Evolutionary conservation across 192 early-diverging fungal genomes (phyloP), one percentile per base, ranked within the genome.

Genomic region (Physocladia obscura): DNA sequence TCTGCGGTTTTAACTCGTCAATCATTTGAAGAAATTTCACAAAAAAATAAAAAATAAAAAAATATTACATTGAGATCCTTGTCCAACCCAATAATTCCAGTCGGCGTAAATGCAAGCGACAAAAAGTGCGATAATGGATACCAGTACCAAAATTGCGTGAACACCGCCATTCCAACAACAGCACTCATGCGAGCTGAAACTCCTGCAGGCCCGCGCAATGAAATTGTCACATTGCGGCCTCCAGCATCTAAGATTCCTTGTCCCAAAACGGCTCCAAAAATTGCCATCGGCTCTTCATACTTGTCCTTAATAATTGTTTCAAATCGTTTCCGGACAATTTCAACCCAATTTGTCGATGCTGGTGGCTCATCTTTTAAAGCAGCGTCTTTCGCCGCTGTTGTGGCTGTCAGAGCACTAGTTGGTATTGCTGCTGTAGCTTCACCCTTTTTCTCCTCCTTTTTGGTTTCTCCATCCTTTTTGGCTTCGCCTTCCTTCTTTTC

Each of bases 131-230:
- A 90, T 71, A 98, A 79, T 37, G 97, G 97, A 82, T 92, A 98
- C 97, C 97, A 99, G 87, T 95, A 95, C 97, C 97, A 99, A 79
- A 97, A 98, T 81, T 99, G 96, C 26, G 94, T 93, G 70, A 99
- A 99, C 32, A 99, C 84, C 8, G 94, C 93, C 89, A 96, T 95
- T 24, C 97, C 97, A n/a, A 94, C 95, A 73, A 97, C 92, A 22
- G 96, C 93, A n/a, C 90, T 85, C 85, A 95, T 96, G 71, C 93
- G 92, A 22, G 89, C 85, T 56, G 49, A 51, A 74, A 94, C 89
- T 0, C 94, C 95, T 31, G 92, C 92, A n/a, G 77, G 79, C 47
- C 93, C 92, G 44, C 89, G 87, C 50, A 99, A 81, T 0, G 92
- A 93, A 54, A 99, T 96, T 0, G 93, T 97, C 27, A 98, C 94